Evolutionary conservation across 106 monocot species (phyloP), one percentile per base, ranked within the genome.

Genomic region (Hemerocallis citrina): DNA sequence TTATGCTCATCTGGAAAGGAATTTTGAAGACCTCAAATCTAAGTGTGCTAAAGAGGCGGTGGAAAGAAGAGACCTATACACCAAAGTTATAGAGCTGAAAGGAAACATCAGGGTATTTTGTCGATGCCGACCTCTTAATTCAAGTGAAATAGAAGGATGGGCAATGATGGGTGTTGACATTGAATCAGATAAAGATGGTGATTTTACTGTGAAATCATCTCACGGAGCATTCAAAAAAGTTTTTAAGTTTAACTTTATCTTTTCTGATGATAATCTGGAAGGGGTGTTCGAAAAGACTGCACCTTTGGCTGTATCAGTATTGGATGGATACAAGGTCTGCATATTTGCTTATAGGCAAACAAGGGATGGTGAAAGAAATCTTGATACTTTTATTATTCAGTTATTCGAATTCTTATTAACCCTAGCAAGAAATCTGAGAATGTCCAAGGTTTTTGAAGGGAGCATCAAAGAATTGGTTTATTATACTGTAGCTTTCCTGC

Each of bases 101-200:
- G 92, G 93, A 59, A 93, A 93, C 66, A 93, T 93, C 52, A 82
- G 85, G 77, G 93, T 93, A 0, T 89, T 85, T 61, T 93, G 93
- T 31, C 63, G 93, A 47, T 85, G 93, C 50, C 81, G 93, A 9
- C 93, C 93, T 62, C 72, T 89, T 51, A 94, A 77, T 31, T 31
- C 17, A 19, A 80, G 86, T 66, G 93, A 94, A 83, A 65, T 71
- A 59, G 77, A 34, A 35, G 69, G n/a, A 46, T 89, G 85, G 27
- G 71, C 63, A 62, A 67, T 72, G 7, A 72, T 74, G 72, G 75
- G 72, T 36, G 42, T 94, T 36, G 89, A 89, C 61, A 89, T 94
- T 76, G 93, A 89, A 45, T 80, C 71, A 43, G 85, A 75, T 49
- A 94, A 83, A 72, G 85, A 94, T 61, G 85, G 85, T 9, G 93